A percentile compares a stretch with the other conserved stretches of the same genome.
These are phyloP conservation scores for Starmerella riodocensis DNA, from an alignment of 805 yeast species.

Conservation along the genomic window DNA sequence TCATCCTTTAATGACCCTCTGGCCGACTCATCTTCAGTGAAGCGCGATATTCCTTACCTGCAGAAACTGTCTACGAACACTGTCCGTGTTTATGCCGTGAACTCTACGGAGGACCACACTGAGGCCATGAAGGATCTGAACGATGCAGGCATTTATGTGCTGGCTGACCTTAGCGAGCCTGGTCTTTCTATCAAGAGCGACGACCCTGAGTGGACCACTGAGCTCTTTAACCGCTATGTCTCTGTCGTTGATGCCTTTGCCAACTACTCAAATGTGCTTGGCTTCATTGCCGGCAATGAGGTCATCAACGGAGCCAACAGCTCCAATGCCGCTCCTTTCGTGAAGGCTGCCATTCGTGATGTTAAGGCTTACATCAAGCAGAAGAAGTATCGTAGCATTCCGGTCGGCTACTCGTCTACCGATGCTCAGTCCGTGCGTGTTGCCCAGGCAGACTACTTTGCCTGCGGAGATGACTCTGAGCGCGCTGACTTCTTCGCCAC, in stretches of 20 bases:
- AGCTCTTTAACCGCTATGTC: conserved; percentile 62
- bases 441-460: conserved; percentile 67
- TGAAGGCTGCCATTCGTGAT: conserved; percentile 93
- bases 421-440: conserved; percentile 76
- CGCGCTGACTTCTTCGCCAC: conserved; percentile 71
- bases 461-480: conserved; percentile 50
- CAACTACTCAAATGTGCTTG: conserved; percentile 67
- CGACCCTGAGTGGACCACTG: conserved; percentile 64
- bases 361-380: conserved; percentile 58
- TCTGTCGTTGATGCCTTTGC: conserved; percentile 69
- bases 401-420: conserved; percentile 88
- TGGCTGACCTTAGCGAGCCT: conserved; percentile 86
- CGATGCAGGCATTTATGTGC: conserved; percentile 81
- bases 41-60: conserved; percentile 73
- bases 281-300: conserved; percentile 97
- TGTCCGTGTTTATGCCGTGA: conserved; percentile 74
- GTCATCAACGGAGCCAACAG: conserved; percentile 72
- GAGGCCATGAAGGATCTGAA: conserved; percentile 60
- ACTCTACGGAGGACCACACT: conserved; percentile 58
- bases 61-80: conserved; percentile 57
- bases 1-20: conserved; percentile 54
- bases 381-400: conserved; percentile 60
- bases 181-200: conserved; percentile 61
- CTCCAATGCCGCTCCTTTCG: conserved; percentile 84
- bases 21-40: conserved; percentile 54